Base-by-base conservation (phyloP, 2,329 filamentous ascomycete genomes). In the Lachnellula cervina region DNA sequence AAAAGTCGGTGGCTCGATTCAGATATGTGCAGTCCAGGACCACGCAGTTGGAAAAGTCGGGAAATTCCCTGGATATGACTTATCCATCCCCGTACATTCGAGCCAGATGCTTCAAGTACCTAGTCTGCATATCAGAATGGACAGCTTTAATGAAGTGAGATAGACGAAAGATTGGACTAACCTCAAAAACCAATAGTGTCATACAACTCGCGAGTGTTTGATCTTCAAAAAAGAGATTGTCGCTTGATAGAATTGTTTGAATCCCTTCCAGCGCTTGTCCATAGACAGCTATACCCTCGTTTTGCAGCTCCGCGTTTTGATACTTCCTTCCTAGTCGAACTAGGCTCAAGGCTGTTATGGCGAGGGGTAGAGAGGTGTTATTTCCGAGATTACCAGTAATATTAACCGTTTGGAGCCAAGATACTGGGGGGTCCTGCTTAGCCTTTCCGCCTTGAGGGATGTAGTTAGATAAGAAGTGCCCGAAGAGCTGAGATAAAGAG, bases 131-230 rank as follows among this genome's bases (percentile, higher is more conserved):
- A 50, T 54, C 37, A 54, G 46, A 49, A 54, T 51, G 52, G 23
- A 51, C 52, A 54, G 34, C 52, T 54, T 25, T 23, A 42, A 50
- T 21, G 52, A 51, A 32, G 28, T 32, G 28, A 32, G 28, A 32
- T 32, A 8, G 37, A 50, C 25, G 28, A 51, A 54, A 44, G 46
- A 54, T 43, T 51, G 14, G 52, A 51, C 48, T 54, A 38, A 54
- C 52, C 52, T 51, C 52, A 54, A 54, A 57, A 38, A 57, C 45
- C 46, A 53, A 55, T 48, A 57, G 46, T 40, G 55, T 55, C 55
- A 57, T 57, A 38, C 45, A 55, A 43, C 44, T 54, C 37, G 55
- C 46, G 28, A 57, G 52, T 42, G 51, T 57, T 46, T 57, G 46
- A 28, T 57, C 55, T 51, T 57, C 45, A 46, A 51, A 51, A 45